Evolutionary conservation across 352 stramenopile species (phyloP).

Genomic region (Stramenopiles sp.): DNA sequence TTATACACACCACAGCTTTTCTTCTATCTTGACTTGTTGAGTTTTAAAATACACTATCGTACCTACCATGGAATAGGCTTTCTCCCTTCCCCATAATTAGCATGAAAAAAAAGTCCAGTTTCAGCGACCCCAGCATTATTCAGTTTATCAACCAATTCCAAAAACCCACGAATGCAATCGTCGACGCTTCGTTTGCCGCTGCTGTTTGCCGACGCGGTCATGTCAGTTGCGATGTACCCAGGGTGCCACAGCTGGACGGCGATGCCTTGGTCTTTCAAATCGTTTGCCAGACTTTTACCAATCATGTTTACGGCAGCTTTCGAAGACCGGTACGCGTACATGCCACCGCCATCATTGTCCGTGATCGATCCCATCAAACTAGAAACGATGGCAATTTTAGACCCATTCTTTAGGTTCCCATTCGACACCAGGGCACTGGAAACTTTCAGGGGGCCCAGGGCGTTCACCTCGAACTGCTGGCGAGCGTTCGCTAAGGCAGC

Average conservation of each 20-base stretch:
- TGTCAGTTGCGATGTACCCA: slow-evolving; percentile 46
- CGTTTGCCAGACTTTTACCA: slow-evolving; percentile 32
- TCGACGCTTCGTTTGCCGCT: too few relatives aligned
- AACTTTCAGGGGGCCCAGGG: slow-evolving; percentile 36
- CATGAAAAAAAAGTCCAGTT: too few relatives aligned
- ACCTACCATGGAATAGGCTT: too few relatives aligned
- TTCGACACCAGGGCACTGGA: slow-evolving; percentile 23
- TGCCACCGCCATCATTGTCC: slow-evolving; percentile 36
- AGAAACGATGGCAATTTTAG: slow-evolving; percentile 44
- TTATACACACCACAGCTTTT: too few relatives aligned
- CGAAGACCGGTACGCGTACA: slow-evolving; percentile 54
- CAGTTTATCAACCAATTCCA: too few relatives aligned
- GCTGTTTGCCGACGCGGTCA: too few relatives aligned
- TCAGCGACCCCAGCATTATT: too few relatives aligned
- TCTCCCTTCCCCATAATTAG: too few relatives aligned
- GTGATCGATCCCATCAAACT: slow-evolving; percentile 40
- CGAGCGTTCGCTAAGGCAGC: slow-evolving; percentile 43
- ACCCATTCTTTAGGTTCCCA: slow-evolving; percentile 25
- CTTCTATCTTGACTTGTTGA: too few relatives aligned
- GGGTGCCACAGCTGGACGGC: slow-evolving; percentile 37
- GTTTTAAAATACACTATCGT: too few relatives aligned
- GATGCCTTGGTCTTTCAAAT: slow-evolving; percentile 36
- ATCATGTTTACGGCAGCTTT: slow-evolving; percentile 41
- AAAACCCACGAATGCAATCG: too few relatives aligned
- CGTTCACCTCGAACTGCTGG: slow-evolving; percentile 46